A percentile compares a stretch with the other conserved stretches of the same genome.
phyloP scores from a whole-genome alignment of 768 basidiomycete species.

The Trametes villosa region DNA sequence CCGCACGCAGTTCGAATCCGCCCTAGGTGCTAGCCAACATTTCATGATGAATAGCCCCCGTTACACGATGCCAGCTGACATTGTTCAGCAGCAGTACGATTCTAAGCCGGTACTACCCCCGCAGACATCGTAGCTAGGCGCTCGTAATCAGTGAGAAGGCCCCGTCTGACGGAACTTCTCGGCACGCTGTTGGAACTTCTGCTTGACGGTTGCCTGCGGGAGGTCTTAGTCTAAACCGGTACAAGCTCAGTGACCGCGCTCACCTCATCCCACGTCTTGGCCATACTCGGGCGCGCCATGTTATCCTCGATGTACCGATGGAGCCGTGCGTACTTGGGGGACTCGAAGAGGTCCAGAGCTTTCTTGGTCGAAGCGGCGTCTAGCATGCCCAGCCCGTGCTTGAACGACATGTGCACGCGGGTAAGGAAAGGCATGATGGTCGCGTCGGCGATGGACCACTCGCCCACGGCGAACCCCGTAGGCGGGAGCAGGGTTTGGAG shows the following conservation, averaged over 20 bases:
- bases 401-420: constrained; percentile 47
- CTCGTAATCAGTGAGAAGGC: neutral
- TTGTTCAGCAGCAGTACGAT: too few relatives aligned
- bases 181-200: neutral
- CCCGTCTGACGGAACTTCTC: neutral
- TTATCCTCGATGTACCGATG: constrained; percentile 48
- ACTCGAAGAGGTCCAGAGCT: constrained; percentile 45
- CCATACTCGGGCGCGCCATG: constrained; percentile 5
- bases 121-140: too few relatives aligned
- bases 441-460: constrained; percentile 66
- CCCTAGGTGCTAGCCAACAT: too few relatives aligned
- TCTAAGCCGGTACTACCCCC: too few relatives aligned
- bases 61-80: too few relatives aligned
- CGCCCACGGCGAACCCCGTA: constrained; percentile 47
- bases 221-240: neutral
- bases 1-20: too few relatives aligned
- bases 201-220: neutral
- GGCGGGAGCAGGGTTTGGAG: constrained; percentile 54
- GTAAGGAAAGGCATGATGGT: constrained; percentile 62
- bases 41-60: too few relatives aligned
- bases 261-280: constrained; percentile 4
- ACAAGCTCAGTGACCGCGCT: neutral
- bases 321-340: constrained; percentile 52
- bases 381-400: constrained; percentile 57
- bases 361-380: constrained; percentile 49